These are phyloP conservation scores for Picea abies DNA, from an alignment of 83 land plant genomes.

Conservation along the genomic window DNA sequence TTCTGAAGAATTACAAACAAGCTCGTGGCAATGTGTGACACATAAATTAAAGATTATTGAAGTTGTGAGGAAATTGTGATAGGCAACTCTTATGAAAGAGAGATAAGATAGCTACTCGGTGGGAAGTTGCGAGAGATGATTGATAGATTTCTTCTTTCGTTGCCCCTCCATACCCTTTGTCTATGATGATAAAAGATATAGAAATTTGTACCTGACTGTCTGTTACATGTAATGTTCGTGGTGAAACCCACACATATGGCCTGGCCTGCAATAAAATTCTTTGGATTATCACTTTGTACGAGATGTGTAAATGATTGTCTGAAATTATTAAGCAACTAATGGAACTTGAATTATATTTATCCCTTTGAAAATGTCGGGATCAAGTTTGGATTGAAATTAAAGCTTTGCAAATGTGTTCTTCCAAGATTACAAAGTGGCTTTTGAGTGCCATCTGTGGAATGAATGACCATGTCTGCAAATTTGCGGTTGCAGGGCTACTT, in stretches of 20 bases:
- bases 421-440: no score
- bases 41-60: neutral
- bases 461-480: no score
- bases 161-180: neutral
- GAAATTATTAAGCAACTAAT: no score
- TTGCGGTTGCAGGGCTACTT: no score
- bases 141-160: neutral
- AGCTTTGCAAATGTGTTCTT: no score
- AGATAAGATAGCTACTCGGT: neutral
- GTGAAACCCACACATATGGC: constrained; percentile 6
- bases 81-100: neutral
- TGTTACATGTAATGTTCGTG: neutral
- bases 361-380: no score
- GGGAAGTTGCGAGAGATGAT: neutral
- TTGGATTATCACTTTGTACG: neutral
- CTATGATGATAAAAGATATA: neutral
- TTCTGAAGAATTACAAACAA: neutral
- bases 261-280: neutral
- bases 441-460: no score
- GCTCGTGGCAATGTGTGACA: neutral
- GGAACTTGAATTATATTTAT: no score
- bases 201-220: neutral
- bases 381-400: no score
- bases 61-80: constrained; percentile 13
- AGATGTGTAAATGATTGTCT: constrained; percentile 5